These are phyloP conservation scores for Aaosphaeria pasadenensis DNA, from an alignment of 2,329 filamentous ascomycete genomes.

Conservation along the genomic window DNA sequence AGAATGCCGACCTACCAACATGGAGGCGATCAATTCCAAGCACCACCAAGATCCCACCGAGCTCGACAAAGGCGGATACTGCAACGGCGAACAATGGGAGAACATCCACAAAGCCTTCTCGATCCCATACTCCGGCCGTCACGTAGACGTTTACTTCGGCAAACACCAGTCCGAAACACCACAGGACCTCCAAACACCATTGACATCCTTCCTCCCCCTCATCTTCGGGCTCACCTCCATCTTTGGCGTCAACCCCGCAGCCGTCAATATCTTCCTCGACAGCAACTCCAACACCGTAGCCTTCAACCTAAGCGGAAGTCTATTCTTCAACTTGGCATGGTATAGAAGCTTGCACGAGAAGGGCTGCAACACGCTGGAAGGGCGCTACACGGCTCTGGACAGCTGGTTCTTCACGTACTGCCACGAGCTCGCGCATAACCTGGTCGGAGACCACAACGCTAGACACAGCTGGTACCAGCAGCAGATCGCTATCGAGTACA, in stretches of 20 bases:
- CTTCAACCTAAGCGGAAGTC: slow-evolving; percentile 81
- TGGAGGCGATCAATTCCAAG: slow-evolving; percentile 30
- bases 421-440: slow-evolving; percentile 93
- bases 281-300: slow-evolving; percentile 77
- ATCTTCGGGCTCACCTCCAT: slow-evolving; percentile 32
- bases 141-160: slow-evolving; percentile 36
- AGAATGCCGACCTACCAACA: slow-evolving; percentile 32
- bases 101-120: slow-evolving; percentile 36
- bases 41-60: slow-evolving; percentile 36
- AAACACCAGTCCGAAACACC: slow-evolving; percentile 23
- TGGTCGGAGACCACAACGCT: slow-evolving; percentile 67
- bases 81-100: slow-evolving; percentile 36
- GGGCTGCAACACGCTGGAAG: slow-evolving; percentile 20
- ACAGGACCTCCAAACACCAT: slow-evolving; percentile 21
- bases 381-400: slow-evolving; percentile 52
- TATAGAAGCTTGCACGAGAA: slow-evolving; percentile 71
- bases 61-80: slow-evolving; percentile 36
- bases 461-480: slow-evolving; percentile 37
- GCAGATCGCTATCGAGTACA: slow-evolving; percentile 37
- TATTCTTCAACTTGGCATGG: slow-evolving; percentile 93
- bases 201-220: slow-evolving; percentile 29
- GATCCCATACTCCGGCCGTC: slow-evolving; percentile 29
- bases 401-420: slow-evolving; percentile 96
- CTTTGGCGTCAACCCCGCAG: slow-evolving; percentile 67
- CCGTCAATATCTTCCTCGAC: slow-evolving; percentile 86